Evolutionary conservation across 2,329 filamentous ascomycete species (phyloP), one percentile per base, ranked within the genome.

Genomic region (Erysiphe pulchra): DNA sequence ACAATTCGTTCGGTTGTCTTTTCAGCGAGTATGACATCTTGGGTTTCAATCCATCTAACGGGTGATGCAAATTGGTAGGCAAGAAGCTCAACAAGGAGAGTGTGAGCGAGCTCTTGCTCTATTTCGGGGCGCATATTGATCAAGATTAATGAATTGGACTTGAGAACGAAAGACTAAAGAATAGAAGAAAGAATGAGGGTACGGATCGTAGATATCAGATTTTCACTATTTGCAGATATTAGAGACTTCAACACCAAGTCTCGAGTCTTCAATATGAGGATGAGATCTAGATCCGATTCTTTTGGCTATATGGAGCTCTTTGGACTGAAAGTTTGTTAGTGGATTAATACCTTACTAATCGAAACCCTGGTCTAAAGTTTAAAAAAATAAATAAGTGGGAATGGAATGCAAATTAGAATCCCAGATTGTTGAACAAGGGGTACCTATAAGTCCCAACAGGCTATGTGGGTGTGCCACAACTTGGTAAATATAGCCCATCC

Each of bases 31-130:
- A 98, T 90, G 56, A 98, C 90, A 87, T 98, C 90, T 67, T 98
- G 90, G 46, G 90, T 98, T 67, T 98, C 90, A 64, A 98, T 98
- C 90, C 90, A 98, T 77, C 90, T 79, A 56, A 98, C 90, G 44
- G 90, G 90, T 46, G 87, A 95, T 57, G 90, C 90, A 64, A 98
- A 98, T 63, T 98, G 90, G 66, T 95, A 98, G 69, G 90, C 90
- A 55, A 98, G 77, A 52, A 98, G 82, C 77, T 98, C 90, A 54
- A 98, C 83, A 61, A 98, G 81, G 65, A 98, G 75, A 55, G 87
- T 95, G 66, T 98, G 87, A 60, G 90, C 81, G 64, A 98, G 82
- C 71, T 98, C 90, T 67, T 98, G 90, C 77, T 98, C 87, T 64
- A 95, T 72, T 75, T 98, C 90, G 63, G 90, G 90, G 70, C 83